A percentile compares a stretch with the other conserved stretches of the same genome.
phyloP scores from a whole-genome alignment of 108 stramenopile species.

The Cyclotella kingstonii region DNA sequence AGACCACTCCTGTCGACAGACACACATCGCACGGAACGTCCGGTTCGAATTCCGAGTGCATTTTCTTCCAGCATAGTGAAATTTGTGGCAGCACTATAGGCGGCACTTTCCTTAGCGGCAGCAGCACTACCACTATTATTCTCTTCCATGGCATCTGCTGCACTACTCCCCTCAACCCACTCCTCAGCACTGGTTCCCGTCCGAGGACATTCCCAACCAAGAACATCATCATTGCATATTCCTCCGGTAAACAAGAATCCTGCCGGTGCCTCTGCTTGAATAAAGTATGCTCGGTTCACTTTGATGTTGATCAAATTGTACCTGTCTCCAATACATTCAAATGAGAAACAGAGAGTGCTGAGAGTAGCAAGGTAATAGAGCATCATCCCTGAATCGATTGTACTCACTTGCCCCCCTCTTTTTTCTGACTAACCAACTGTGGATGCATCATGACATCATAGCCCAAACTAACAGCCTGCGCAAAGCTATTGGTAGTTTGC shows the following conservation, averaged over 20 bases:
- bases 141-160: background rate
- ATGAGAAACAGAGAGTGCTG: background rate
- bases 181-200: background rate
- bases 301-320: constrained; percentile 27
- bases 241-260: constrained; percentile 30
- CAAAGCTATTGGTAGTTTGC: constrained; percentile 4
- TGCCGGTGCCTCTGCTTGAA: constrained; percentile 20
- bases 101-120: no score
- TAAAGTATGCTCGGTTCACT: constrained; percentile 25
- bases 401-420: constrained; percentile 20
- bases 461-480: constrained; percentile 3
- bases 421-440: background rate
- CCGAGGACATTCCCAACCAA: constrained; percentile 19
- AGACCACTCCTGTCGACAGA: constrained; percentile 13
- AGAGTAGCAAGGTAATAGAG: background rate
- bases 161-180: background rate
- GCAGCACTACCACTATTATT: no score
- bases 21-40: constrained; percentile 13
- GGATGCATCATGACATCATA: constrained; percentile 9
- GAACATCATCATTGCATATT: constrained; percentile 21
- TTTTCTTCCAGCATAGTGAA: constrained; percentile 1
- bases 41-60: constrained; percentile 16
- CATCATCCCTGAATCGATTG: background rate
- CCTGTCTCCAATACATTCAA: background rate
- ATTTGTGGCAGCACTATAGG: background rate